phyloP scores from a whole-genome alignment of 1,284 basidiomycete genomes.

The Leccinum fallax region DNA sequence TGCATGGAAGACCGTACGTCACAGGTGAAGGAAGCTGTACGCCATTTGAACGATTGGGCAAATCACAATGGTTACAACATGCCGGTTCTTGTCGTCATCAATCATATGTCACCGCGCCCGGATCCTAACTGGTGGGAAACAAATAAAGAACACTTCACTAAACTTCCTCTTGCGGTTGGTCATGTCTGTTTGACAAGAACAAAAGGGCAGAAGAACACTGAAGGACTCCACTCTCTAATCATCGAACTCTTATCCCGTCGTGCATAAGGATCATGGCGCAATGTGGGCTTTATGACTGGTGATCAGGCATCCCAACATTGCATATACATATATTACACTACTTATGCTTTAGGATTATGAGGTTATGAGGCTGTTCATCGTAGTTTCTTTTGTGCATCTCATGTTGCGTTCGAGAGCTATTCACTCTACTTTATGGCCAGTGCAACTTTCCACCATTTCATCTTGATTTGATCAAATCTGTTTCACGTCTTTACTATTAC shows the following conservation, averaged over 20 bases:
- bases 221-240: slow-evolving; percentile 22
- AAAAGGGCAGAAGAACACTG: slow-evolving; percentile 25
- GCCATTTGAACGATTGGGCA: slow-evolving; percentile 24
- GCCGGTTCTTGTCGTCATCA: slow-evolving; percentile 27
- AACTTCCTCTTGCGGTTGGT: slow-evolving; percentile 14
- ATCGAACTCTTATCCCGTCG: slow-evolving; percentile 16
- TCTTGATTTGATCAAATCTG: neutral
- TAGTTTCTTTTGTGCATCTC: neutral
- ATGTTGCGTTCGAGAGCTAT: neutral
- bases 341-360: neutral
- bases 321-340: neutral
- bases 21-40: slow-evolving; percentile 24
- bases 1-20: slow-evolving; percentile 26
- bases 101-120: slow-evolving; percentile 22
- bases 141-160: slow-evolving; percentile 26
- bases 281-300: neutral
- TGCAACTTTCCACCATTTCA: neutral
- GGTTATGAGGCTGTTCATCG: neutral
- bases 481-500: neutral
- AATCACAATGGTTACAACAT: slow-evolving; percentile 20
- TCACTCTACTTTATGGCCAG: neutral
- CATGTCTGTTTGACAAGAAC: slow-evolving; percentile 24
- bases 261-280: neutral
- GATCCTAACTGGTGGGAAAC: slow-evolving; percentile 25
- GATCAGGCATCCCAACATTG: neutral